Conservation (phyloP, 1,284 basidiomycete species). For the Cutaneotrichosporon sp. region DNA sequence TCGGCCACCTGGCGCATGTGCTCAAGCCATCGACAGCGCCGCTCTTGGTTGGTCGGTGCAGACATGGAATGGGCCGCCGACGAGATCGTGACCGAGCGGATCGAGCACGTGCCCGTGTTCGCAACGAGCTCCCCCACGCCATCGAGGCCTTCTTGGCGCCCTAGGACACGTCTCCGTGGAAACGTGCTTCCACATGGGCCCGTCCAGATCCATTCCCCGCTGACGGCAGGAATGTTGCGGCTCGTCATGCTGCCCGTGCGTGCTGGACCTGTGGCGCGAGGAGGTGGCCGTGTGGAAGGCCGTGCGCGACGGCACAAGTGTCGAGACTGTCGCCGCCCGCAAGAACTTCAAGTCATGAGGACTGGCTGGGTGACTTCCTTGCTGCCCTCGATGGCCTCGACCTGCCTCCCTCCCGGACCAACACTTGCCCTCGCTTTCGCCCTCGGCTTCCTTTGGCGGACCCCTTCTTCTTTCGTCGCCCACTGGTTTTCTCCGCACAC, state of each 20-base stretch:
- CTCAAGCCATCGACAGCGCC: too few relatives aligned
- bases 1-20: too few relatives aligned
- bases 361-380: background rate
- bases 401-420: background rate
- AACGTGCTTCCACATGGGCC: too few relatives aligned
- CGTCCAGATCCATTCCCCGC: background rate
- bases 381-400: background rate
- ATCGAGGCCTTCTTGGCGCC: too few relatives aligned
- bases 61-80: too few relatives aligned
- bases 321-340: conserved; percentile 11
- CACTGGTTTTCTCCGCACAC: too few relatives aligned
- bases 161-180: background rate
- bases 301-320: conserved; percentile 15
- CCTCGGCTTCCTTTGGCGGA: too few relatives aligned
- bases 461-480: too few relatives aligned
- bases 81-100: too few relatives aligned
- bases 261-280: conserved; percentile 26
- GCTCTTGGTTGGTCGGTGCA: too few relatives aligned
- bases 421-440: background rate
- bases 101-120: too few relatives aligned
- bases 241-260: conserved; percentile 26
- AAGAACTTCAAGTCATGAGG: conserved; percentile 17
- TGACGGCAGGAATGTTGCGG: conserved; percentile 25
- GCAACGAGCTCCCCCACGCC: too few relatives aligned
- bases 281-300: conserved; percentile 28